These are phyloP conservation scores for Corymbia maculata DNA, from an alignment of 345 rosid genomes.

Conservation along the genomic window DNA sequence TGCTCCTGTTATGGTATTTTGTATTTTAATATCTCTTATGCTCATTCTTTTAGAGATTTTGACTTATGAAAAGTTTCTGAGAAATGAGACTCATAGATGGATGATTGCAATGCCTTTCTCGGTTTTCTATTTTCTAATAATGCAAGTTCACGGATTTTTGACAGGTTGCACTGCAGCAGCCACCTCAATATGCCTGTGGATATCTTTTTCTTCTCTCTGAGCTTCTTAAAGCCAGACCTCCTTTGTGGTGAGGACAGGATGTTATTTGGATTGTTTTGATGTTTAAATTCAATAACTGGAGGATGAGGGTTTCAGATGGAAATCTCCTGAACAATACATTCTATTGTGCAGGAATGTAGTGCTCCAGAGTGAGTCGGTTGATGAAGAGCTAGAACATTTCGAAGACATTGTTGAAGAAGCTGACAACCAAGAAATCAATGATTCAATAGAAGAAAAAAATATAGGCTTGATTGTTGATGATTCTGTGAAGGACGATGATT, in stretches of 20 bases:
- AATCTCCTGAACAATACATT: not conserved
- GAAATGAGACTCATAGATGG: not conserved
- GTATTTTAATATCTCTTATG: not conserved
- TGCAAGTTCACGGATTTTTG: not conserved
- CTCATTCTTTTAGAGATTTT: not conserved
- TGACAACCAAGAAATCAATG: constrained; percentile 17
- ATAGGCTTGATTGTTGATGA: constrained; percentile 8
- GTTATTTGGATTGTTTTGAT: not conserved
- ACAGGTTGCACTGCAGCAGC: constrained; percentile 93
- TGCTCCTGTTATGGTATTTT: not conserved
- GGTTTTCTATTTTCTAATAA: not conserved
- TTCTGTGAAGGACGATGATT: constrained; percentile 22
- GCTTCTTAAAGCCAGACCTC: constrained; percentile 82
- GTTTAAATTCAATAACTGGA: not conserved
- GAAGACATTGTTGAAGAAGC: constrained; percentile 75
- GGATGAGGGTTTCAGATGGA: not conserved
- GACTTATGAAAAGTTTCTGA: not conserved
- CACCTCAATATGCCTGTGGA: constrained; percentile 91
- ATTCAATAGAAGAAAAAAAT: constrained; percentile 23
- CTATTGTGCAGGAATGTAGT: constrained; percentile 61
- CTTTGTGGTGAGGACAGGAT: constrained; percentile 44
- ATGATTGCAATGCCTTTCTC: not conserved
- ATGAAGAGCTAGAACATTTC: constrained; percentile 91
- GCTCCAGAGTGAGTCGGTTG: constrained; percentile 67
- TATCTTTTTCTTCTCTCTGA: constrained; percentile 92